Evolutionary conservation across 805 yeast genomes (phyloP).

Genomic region (Candida gorgasii): DNA sequence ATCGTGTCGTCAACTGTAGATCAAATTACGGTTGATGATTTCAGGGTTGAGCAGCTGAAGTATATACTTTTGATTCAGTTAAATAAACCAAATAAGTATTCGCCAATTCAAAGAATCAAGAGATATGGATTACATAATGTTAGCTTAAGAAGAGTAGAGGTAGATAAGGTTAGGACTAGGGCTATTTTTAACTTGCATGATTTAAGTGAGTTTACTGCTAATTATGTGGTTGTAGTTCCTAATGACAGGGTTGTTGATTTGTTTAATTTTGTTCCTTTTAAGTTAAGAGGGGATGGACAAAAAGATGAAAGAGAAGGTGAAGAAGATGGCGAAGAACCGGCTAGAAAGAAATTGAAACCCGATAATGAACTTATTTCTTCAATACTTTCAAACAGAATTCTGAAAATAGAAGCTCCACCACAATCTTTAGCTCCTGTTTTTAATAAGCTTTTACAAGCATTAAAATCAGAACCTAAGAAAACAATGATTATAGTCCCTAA

Average conservation of each 20-base stretch:
- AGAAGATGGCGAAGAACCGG: background rate
- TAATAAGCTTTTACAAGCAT: background rate
- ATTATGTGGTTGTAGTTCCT: conserved; percentile 6
- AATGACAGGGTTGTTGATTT: background rate
- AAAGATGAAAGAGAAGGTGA: background rate
- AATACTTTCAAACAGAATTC: background rate
- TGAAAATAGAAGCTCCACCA: conserved; percentile 3
- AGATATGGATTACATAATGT: conserved; percentile 9
- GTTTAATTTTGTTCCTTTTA: background rate
- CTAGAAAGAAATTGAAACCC: background rate
- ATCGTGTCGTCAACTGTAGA: conserved; percentile 8
- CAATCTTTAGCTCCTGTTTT: background rate
- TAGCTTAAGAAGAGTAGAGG: background rate
- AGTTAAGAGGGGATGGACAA: background rate
- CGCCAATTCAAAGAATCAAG: conserved; percentile 5
- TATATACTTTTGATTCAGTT: conserved; percentile 2
- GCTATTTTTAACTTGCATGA: background rate
- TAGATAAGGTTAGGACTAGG: background rate
- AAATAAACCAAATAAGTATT: conserved; percentile 11
- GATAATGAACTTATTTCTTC: background rate
- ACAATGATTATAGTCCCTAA: conserved; percentile 12
- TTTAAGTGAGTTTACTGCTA: conserved; percentile 1
- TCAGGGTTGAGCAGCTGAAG: background rate
- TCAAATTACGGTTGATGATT: conserved; percentile 1
- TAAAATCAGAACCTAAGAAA: conserved; percentile 6